Conservation (phyloP, 2,329 filamentous ascomycete genomes). For the Aspergillus intermedius region DNA sequence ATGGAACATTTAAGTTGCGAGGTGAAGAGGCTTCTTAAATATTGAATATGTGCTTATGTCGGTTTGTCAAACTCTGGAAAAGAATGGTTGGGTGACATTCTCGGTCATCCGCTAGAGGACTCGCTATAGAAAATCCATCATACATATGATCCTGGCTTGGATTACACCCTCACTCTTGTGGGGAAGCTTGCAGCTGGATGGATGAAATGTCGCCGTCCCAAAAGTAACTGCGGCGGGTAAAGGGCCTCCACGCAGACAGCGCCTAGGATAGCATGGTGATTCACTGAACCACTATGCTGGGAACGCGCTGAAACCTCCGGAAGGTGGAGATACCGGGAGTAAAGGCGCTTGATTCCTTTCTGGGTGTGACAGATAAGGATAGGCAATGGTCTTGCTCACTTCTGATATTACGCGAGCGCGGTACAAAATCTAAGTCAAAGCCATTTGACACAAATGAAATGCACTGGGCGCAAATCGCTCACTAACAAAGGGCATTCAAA, state of each 20-base stretch:
- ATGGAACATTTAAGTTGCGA: no score
- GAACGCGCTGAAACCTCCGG: neutral
- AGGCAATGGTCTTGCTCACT: neutral
- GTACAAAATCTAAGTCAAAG: neutral
- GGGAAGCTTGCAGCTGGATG: neutral
- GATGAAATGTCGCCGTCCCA: neutral
- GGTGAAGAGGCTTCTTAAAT: no score
- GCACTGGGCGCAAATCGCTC: neutral
- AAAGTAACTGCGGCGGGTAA: neutral
- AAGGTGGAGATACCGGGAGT: neutral
- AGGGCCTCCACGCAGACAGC: neutral
- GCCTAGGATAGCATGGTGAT: neutral
- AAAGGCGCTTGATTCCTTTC: neutral
- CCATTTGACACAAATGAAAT: neutral
- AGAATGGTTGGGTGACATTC: no score
- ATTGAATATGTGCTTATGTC: no score
- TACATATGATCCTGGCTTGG: no score
- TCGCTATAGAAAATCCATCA: no score
- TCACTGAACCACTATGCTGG: neutral
- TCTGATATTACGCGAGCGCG: neutral
- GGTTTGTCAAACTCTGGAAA: no score
- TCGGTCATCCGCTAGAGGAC: no score
- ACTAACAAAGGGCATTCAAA: neutral
- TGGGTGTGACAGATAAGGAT: neutral
- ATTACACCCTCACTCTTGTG: no score